Percentiles rank a stretch among this genome's conserved stretches.
phyloP scores from a whole-genome alignment of 2,329 filamentous ascomycete species.

The Neospermospora avenae region DNA sequence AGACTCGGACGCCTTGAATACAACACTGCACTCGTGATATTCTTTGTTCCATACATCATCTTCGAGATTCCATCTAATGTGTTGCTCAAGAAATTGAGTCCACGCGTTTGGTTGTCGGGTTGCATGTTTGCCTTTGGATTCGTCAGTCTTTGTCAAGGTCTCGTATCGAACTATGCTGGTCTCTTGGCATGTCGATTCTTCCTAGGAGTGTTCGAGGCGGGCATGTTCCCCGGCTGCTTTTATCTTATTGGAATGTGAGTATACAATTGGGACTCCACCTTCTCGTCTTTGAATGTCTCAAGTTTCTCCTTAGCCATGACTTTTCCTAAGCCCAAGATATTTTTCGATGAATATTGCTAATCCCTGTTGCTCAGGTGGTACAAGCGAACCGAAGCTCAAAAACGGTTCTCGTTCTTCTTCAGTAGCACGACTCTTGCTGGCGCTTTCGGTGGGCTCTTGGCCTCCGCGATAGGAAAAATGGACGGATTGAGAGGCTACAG shows the following conservation, averaged over 20 bases:
- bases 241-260: conserved; percentile 82
- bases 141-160: conserved; percentile 34
- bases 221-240: conserved; percentile 73
- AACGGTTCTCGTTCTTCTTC: conserved; percentile 93
- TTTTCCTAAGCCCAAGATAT: too few relatives aligned
- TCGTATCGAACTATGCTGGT: conserved; percentile 66
- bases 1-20: conserved; percentile 58
- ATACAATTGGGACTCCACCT: too few relatives aligned
- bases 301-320: too few relatives aligned
- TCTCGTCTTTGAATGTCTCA: too few relatives aligned
- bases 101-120: conserved; percentile 68
- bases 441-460: conserved; percentile 82
- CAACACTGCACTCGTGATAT: conserved; percentile 75
- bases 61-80: conserved; percentile 73
- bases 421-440: conserved; percentile 74
- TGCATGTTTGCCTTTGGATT: conserved; percentile 71
- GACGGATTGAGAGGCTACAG: conserved; percentile 62
- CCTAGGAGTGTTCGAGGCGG: conserved; percentile 71
- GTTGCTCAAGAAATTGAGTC: conserved; percentile 63
- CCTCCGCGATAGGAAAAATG: conserved; percentile 88
- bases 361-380: too few relatives aligned
- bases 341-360: too few relatives aligned
- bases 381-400: conserved; percentile 79
- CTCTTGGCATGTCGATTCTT: conserved; percentile 82
- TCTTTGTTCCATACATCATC: conserved; percentile 75